A percentile compares a stretch with the other conserved stretches of the same genome.
Evolutionary conservation across 345 rosid genomes (phyloP).

Genomic region (Aquilaria malaccensis): DNA sequence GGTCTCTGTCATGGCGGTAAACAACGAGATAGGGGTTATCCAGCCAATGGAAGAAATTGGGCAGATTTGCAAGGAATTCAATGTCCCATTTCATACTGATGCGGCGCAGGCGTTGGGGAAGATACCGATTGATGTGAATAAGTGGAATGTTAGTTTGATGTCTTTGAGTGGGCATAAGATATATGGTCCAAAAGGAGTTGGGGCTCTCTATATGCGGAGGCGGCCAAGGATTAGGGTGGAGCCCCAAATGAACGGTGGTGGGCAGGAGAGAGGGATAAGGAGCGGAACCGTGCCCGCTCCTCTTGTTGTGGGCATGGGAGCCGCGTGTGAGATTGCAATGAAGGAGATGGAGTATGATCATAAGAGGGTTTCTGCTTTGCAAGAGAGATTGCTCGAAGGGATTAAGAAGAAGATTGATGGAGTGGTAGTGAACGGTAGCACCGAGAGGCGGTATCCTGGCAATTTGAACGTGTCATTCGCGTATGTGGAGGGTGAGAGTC

Average conservation of each 20-base stretch:
- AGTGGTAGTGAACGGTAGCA: conserved; percentile 81
- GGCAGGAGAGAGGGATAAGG: conserved; percentile 96
- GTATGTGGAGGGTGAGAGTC: conserved; percentile 94
- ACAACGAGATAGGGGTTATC: conserved; percentile 92
- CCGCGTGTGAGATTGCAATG: conserved; percentile 79
- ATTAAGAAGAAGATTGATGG: conserved; percentile 68
- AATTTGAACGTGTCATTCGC: conserved; percentile 91
- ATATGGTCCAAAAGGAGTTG: conserved; percentile 91
- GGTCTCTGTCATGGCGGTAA: conserved; percentile 91
- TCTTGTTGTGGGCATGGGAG: conserved; percentile 78
- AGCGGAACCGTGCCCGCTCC: conserved; percentile 93
- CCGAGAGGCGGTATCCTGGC: conserved; percentile 72
- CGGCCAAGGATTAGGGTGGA: conserved; percentile 81
- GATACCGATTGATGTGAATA: conserved; percentile 80
- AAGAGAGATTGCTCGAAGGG: conserved; percentile 70
- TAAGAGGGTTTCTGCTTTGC: conserved; percentile 46
- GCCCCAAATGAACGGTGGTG: conserved; percentile 95
- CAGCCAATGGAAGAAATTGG: conserved; percentile 96
- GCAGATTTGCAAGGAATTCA: conserved; percentile 65
- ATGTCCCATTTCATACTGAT: conserved; percentile 81
- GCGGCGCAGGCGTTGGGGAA: conserved; percentile 96
- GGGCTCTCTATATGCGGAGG: conserved; percentile 82
- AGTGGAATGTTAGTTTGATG: conserved; percentile 92
- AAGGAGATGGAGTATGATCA: conserved; percentile 94
- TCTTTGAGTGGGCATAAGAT: conserved; percentile 91